Evolutionary conservation across 2,329 filamentous ascomycete species (phyloP).

Genomic region (Verticillium longisporum): DNA sequence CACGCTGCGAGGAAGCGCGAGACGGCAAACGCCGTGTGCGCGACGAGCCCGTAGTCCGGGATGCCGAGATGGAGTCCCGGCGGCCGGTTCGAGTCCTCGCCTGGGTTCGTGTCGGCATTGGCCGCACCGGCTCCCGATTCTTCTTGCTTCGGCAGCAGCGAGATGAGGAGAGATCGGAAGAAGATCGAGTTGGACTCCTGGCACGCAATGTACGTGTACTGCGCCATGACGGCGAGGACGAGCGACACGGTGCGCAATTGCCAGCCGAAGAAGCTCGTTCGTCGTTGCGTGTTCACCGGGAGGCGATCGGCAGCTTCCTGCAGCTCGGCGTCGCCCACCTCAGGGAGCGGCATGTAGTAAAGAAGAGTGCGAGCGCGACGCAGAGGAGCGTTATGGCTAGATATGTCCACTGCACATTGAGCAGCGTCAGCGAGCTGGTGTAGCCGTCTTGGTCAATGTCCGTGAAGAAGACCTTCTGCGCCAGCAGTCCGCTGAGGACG

Average conservation of each 20-base stretch:
- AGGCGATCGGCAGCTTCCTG: slow-evolving; percentile 39
- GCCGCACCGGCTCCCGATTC: slow-evolving; percentile 15
- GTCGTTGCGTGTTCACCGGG: slow-evolving; percentile 43
- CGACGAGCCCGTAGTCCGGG: slow-evolving; percentile 63
- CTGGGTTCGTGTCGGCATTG: slow-evolving; percentile 33
- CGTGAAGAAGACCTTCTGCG: slow-evolving; percentile 67
- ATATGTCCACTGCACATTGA: slow-evolving; percentile 80
- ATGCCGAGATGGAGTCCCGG: slow-evolving; percentile 44
- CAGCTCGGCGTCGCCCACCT: slow-evolving; percentile 50
- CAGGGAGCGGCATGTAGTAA: slow-evolving; percentile 63
- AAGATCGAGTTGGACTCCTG: slow-evolving; percentile 62
- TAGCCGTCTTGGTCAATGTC: slow-evolving; percentile 34
- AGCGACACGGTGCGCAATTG: slow-evolving; percentile 52
- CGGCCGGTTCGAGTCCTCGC: slow-evolving; percentile 27
- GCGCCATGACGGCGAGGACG: slow-evolving; percentile 64
- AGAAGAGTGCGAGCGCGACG: slow-evolving; percentile 61
- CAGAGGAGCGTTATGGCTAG: slow-evolving; percentile 73
- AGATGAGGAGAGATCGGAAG: slow-evolving; percentile 45
- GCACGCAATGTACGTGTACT: slow-evolving; percentile 73
- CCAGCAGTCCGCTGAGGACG: slow-evolving; percentile 65
- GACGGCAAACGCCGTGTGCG: slow-evolving; percentile 65
- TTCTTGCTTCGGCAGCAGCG: slow-evolving; percentile 23
- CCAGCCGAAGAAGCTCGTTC: slow-evolving; percentile 36
- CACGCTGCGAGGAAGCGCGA: slow-evolving; percentile 64
- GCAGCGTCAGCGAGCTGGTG: slow-evolving; percentile 41